phyloP scores from a whole-genome alignment of 345 rosid genomes.

The Cochlearia excelsa region DNA sequence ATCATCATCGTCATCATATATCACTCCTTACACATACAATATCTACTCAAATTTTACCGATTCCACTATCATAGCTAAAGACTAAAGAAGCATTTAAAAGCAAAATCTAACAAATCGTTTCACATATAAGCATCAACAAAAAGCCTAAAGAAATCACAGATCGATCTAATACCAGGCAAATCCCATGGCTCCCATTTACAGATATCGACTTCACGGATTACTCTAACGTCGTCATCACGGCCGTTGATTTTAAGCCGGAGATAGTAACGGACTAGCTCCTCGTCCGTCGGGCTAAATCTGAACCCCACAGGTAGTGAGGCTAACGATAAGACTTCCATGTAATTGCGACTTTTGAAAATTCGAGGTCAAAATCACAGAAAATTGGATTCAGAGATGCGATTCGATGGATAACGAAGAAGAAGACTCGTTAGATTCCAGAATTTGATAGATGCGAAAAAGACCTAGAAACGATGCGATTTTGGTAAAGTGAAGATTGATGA shows the following conservation, averaged over 20 bases:
- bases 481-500: constrained; percentile 35
- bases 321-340: constrained; percentile 49
- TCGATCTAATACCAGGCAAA: constrained; percentile 57
- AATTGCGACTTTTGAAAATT: constrained; percentile 5
- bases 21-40: neutral
- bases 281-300: constrained; percentile 92
- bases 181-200: constrained; percentile 97
- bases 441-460: neutral
- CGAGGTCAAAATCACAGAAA: neutral
- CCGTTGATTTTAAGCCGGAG: constrained; percentile 77
- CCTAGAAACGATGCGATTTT: constrained; percentile 25
- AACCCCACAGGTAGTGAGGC: constrained; percentile 76
- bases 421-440: constrained; percentile 23
- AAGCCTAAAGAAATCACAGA: too few species aligned
- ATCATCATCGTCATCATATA: neutral
- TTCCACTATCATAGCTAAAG: neutral
- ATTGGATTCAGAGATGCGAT: constrained; percentile 26
- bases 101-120: too few species aligned
- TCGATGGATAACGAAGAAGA: constrained; percentile 19
- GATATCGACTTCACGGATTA: constrained; percentile 76
- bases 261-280: constrained; percentile 64
- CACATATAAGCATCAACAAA: too few species aligned
- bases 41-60: neutral
- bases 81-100: neutral
- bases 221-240: constrained; percentile 44